These are phyloP conservation scores for Aspergillus fischeri DNA, from an alignment of 2,329 filamentous ascomycete species.

Conservation along the genomic window DNA sequence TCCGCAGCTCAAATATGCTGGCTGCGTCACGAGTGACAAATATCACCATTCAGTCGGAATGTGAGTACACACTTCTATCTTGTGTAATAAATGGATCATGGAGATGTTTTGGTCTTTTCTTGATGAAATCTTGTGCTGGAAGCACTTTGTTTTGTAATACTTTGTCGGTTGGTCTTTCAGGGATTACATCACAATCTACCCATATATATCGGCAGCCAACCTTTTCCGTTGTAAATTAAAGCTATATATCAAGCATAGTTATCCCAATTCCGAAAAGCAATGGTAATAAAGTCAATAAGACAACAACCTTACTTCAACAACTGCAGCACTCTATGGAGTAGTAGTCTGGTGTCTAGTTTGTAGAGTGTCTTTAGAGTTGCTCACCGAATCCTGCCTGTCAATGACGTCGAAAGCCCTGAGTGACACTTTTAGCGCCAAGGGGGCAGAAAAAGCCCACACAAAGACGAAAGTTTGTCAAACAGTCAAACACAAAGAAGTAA, in stretches of 20 bases:
- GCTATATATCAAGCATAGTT: not conserved
- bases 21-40: not conserved
- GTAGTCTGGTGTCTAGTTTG: too few species aligned
- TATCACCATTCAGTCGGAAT: not conserved
- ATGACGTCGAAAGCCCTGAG: conserved; percentile 27
- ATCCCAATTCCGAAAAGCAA: not conserved
- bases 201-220: not conserved
- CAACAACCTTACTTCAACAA: not conserved
- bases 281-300: not conserved
- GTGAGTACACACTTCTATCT: not conserved
- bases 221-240: not conserved
- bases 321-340: not conserved
- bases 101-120: not conserved
- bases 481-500: not conserved
- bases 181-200: not conserved
- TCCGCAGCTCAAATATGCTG: not conserved
- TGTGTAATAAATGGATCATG: not conserved
- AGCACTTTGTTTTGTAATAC: not conserved
- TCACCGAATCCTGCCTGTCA: conserved; percentile 14
- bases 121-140: not conserved
- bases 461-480: not conserved
- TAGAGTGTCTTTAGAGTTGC: not conserved
- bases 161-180: not conserved
- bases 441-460: not conserved
- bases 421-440: not conserved